Evolutionary conservation across 345 rosid species (phyloP), one percentile per base, ranked within the genome.

Genomic region (Combretum micranthum): DNA sequence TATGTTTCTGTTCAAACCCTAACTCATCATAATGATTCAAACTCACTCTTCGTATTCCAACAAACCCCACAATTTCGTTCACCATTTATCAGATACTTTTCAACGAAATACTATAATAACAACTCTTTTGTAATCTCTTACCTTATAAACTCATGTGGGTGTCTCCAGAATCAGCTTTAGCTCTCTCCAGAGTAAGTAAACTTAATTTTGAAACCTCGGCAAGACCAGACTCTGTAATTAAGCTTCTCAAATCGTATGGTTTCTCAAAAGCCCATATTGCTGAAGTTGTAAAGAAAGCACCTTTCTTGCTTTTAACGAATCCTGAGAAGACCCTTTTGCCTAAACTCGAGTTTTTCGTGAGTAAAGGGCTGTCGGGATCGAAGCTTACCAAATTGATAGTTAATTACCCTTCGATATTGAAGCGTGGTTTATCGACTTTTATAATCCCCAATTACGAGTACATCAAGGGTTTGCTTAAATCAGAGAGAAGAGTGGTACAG

Each of bases 311-410:
- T 4, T 2, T 37, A 9, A 0, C 1, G 23, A 49, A 43, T 10
- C 75, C 73, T 4, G 73, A 53, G 47, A 69, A 52, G 22, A 71
- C 23, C 46, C 64, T 78, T 61, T 12, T 55, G 39, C 83, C 81
- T 52, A 79, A 79, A 52, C 37, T 79, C 6, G 57, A 80, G 17
- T 73, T 73, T 47, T 65, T 80, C 44, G 8, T 12, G 22, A 71
- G 77, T 12, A 61, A 23, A 52, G 81, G 79, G 2, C 4, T 68
- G 17, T 69, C 78, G 19, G 39, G n/a, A 15, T 1, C 61, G 8
- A 73, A 66, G 0, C 32, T 72, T 15, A 50, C 47, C 14, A 45
- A 19, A 16, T 19, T 69, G 19, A 44, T 69, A 3, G 15, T 21
- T 49, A 5, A 0, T 14, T 7, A 17, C 61, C 68, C 74, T 0